Base-by-base conservation (phyloP, 176 grass and related monocot genomes). In the Aegilops bicornis region DNA sequence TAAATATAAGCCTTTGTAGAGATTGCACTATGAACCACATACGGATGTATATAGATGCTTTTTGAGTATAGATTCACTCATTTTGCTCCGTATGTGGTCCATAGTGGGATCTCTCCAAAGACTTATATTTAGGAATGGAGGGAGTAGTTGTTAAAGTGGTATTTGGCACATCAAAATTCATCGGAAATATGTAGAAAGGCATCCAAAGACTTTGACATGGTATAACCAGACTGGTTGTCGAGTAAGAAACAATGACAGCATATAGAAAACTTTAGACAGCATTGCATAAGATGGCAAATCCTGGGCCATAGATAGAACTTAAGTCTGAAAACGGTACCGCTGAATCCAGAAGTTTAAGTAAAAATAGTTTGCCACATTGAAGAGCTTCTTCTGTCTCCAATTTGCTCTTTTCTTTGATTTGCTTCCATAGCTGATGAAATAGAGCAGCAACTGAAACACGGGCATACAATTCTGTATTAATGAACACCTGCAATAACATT, bases 401-500 rank as follows among this genome's bases (percentile, higher is more conserved):
- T 79, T 15, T 80, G 69, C 50, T 61, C 32, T 83, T 67, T 71
- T 69, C 69, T 64, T 85, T 82, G 50, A 73, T 80, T 87, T 88
- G 89, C 62, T 91, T 91, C 61, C 81, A 85, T 36, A 93, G 76
- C 73, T 91, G 88, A 61, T 93, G 73, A 81, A 95, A 98, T 54
- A 98, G 86, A 90, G 90, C 87, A 82, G 96, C 91, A 85, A 98
- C 84, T 16, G 93, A 98, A 87, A 93, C 93, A 17, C 96, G 91
- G 84, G 96, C 93, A 84, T 98, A 93, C 78, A 98, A 64, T 83
- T 98, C 96, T 78, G 96, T 98, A 85, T 95, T 98, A 83, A 98
- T 93, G 81, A 98, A 98, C 39, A 91, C 89, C 96, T 98, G 85
- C 75, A 95, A 77, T 71, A 86, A 60, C 39, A 31, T 83, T 58